A percentile compares a stretch with the other conserved stretches of the same genome.
These are phyloP conservation scores for Raddia guianensis DNA, from an alignment of 176 grass and related monocot genomes.

Conservation along the genomic window DNA sequence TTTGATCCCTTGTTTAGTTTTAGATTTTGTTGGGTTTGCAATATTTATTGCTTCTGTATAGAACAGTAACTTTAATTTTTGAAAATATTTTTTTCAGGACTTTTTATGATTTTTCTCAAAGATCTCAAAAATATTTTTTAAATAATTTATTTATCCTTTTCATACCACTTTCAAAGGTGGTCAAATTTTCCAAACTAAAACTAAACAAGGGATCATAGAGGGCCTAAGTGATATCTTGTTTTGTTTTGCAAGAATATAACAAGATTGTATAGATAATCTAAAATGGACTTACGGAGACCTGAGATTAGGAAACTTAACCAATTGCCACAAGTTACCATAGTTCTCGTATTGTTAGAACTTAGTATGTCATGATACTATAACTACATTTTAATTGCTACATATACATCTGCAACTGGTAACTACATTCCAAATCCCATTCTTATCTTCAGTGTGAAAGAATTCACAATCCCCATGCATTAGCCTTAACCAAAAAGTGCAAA, in stretches of 20 bases:
- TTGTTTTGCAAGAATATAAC: not conserved
- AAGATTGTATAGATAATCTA: not conserved
- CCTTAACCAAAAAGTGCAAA: not conserved
- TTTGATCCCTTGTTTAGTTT: no score
- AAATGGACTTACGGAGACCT: not conserved
- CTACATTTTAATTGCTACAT: not conserved
- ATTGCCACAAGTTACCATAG: not conserved
- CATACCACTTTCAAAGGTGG: no score
- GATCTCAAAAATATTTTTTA: no score
- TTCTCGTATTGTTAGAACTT: not conserved
- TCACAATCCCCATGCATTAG: not conserved
- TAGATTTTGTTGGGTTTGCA: no score
- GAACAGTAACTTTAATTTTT: no score
- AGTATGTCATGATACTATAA: not conserved
- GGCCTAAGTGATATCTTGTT: not conserved
- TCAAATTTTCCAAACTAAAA: no score
- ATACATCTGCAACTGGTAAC: not conserved
- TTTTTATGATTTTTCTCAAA: no score
- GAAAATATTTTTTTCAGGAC: no score
- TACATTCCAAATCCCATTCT: not conserved
- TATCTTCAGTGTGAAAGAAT: constrained; percentile 1
- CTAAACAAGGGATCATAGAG: no score
- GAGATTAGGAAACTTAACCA: not conserved
- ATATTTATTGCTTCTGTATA: no score
- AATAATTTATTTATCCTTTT: no score